Conservation (phyloP, 2,329 filamentous ascomycete genomes). For the Talaromyces verruculosus region DNA sequence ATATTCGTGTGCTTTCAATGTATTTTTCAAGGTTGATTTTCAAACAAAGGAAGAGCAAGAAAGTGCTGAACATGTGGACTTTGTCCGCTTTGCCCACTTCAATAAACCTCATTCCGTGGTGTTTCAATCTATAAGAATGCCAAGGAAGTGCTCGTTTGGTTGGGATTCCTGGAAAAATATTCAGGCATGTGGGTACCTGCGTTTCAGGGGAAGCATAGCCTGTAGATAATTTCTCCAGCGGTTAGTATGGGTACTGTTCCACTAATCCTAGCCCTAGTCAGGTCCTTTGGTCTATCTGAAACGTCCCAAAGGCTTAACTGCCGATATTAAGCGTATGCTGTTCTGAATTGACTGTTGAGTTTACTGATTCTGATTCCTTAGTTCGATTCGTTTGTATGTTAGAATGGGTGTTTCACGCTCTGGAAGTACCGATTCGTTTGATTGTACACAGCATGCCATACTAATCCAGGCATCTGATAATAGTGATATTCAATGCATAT, state of each 20-base stretch:
- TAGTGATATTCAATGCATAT: too few relatives aligned
- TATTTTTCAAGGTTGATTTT: not conserved
- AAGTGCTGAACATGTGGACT: not conserved
- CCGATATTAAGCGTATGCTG: not conserved
- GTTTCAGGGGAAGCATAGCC: not conserved
- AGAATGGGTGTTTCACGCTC: not conserved
- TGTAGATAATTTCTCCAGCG: not conserved
- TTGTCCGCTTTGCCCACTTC: not conserved
- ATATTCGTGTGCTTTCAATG: not conserved
- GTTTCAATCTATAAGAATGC: not conserved
- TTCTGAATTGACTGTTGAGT: not conserved
- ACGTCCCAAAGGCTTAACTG: not conserved
- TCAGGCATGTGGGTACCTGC: not conserved
- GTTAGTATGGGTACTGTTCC: not conserved
- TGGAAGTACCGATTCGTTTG: too few relatives aligned
- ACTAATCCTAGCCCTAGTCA: not conserved
- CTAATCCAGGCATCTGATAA: too few relatives aligned
- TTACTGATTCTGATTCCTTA: not conserved
- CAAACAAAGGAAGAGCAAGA: not conserved
- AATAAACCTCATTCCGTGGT: not conserved
- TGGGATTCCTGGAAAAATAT: not conserved
- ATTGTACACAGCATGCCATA: too few relatives aligned
- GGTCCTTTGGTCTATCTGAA: not conserved
- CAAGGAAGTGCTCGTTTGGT: not conserved
- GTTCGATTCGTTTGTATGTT: not conserved